A percentile compares a stretch with the other conserved stretches of the same genome.
phyloP scores from a whole-genome alignment of 116 monocot species.

The Zostera marina region DNA sequence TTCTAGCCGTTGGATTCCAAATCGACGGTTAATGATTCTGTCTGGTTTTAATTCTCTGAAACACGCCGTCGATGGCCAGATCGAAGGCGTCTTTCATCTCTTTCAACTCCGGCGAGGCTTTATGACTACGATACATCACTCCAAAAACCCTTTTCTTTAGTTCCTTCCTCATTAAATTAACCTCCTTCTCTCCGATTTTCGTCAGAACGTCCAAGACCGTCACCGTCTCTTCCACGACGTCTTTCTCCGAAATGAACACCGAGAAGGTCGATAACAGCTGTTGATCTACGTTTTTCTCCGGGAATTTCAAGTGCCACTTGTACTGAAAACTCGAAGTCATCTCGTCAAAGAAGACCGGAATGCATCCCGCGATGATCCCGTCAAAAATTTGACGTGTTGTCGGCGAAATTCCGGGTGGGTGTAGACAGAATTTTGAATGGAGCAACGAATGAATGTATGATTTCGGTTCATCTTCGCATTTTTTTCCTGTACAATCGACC shows the following conservation, averaged over 20 bases:
- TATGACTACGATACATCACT: slow-evolving; percentile 59
- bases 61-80: slow-evolving; percentile 58
- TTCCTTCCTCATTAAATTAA: slow-evolving; percentile 48
- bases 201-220: slow-evolving; percentile 34
- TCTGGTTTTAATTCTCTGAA: slow-evolving; percentile 21
- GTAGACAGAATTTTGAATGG: slow-evolving; percentile 44
- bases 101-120: slow-evolving; percentile 37
- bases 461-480: slow-evolving; percentile 14
- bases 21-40: too few species aligned
- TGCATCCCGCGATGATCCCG: slow-evolving; percentile 39
- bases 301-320: slow-evolving; percentile 37
- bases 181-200: slow-evolving; percentile 24
- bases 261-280: slow-evolving; percentile 45
- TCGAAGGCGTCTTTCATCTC: slow-evolving; percentile 66
- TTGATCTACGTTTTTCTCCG: slow-evolving; percentile 14
- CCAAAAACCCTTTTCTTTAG: slow-evolving; percentile 46
- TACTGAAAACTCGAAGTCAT: slow-evolving; percentile 51
- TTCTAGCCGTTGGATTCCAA: too few species aligned
- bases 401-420: slow-evolving; percentile 38
- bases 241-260: slow-evolving; percentile 63
- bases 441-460: slow-evolving; percentile 15
- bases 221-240: slow-evolving; percentile 50
- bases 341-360: slow-evolving; percentile 45
- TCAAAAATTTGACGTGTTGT: slow-evolving; percentile 48
- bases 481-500: slow-evolving; percentile 12